Evolutionary conservation across 139 green algal species (phyloP).

Genomic region (Chlorella sorokiniana): DNA sequence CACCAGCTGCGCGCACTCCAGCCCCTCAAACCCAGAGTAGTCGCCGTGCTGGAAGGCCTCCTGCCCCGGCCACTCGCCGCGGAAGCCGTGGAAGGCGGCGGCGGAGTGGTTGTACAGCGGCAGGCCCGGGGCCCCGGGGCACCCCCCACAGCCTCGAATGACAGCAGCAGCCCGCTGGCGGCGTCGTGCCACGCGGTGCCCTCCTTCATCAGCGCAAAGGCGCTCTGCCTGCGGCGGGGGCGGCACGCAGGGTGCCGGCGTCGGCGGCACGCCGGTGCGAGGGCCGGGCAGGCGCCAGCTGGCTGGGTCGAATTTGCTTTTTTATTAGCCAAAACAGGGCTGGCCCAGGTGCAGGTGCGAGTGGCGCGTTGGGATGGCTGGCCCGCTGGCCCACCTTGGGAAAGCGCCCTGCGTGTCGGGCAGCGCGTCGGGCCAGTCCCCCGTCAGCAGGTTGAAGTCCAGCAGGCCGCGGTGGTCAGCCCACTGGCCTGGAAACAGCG

Average conservation of each 20-base stretch:
- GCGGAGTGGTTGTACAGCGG: slow-evolving; percentile 28
- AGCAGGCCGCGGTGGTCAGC: slow-evolving; percentile 29
- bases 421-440: slow-evolving; percentile 42
- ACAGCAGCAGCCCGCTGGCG: slow-evolving; percentile 34
- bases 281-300: not conserved
- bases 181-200: slow-evolving; percentile 39
- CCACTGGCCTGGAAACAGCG: slow-evolving; percentile 20
- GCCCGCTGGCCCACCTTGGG: not conserved
- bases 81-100: slow-evolving; percentile 27
- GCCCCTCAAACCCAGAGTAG: slow-evolving; percentile 21
- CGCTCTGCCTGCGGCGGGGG: slow-evolving; percentile 4
- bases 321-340: too few relatives aligned
- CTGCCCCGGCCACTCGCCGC: slow-evolving; percentile 30
- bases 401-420: not conserved
- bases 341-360: too few relatives aligned
- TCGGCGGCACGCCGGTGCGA: not conserved
- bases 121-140: slow-evolving; percentile 15
- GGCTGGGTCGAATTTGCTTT: not conserved
- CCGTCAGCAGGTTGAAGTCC: slow-evolving; percentile 42
- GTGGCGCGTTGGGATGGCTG: too few relatives aligned
- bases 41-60: slow-evolving; percentile 17
- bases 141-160: slow-evolving; percentile 16
- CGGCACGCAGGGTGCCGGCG: not conserved
- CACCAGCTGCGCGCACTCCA: slow-evolving; percentile 31
- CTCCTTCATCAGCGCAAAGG: slow-evolving; percentile 36